These are phyloP conservation scores for Tuber indicum DNA, from an alignment of 495 filamentous ascomycete genomes.

Conservation along the genomic window DNA sequence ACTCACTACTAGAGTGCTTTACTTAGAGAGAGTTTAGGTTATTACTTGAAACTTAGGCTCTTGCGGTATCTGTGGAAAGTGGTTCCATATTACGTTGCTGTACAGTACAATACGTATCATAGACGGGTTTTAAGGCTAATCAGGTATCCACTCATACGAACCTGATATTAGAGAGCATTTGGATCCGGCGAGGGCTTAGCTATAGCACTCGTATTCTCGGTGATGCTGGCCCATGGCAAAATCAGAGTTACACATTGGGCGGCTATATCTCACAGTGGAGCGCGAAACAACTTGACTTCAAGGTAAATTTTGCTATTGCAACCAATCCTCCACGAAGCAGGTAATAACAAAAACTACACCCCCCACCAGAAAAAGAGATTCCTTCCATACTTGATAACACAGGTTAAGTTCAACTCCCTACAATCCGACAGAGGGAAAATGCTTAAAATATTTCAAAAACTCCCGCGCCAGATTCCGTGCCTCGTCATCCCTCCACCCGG, in stretches of 20 bases:
- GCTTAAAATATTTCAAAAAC: not conserved
- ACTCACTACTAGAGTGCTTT: no score
- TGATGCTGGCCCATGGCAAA: not conserved
- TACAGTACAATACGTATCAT: not conserved
- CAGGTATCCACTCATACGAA: not conserved
- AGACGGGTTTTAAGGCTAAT: not conserved
- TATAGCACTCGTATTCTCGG: not conserved
- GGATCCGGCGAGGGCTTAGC: not conserved
- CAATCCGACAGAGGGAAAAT: not conserved
- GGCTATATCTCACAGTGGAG: not conserved
- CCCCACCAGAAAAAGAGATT: not conserved
- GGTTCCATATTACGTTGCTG: not conserved
- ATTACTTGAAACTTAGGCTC: not conserved
- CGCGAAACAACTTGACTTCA: no score
- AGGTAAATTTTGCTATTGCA: not conserved
- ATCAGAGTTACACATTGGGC: not conserved
- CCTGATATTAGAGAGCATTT: not conserved
- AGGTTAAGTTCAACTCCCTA: not conserved
- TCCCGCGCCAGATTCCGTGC: not conserved
- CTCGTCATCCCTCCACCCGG: slow-evolving; percentile 21
- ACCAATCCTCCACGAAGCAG: not conserved
- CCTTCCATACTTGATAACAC: not conserved
- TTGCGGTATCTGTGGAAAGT: not conserved
- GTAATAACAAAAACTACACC: not conserved
- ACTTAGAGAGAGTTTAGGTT: no score